A percentile compares a stretch with the other conserved stretches of the same genome.
Conservation (phyloP, 306 rosid species). For the Cyclanthera cordifolia region DNA sequence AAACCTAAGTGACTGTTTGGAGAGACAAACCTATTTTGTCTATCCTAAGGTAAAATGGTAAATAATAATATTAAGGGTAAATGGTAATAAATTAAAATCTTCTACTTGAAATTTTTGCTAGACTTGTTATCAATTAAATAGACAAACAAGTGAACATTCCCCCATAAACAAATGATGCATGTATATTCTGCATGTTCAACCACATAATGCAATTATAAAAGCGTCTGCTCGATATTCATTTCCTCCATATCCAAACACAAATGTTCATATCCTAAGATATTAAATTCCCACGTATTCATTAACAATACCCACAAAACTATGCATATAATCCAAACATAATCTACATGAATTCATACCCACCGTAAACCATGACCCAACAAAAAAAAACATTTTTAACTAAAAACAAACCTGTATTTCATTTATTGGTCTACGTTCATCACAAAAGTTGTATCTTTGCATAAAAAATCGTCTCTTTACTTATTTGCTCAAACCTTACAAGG, state of each 20-base stretch:
- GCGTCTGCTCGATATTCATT: neutral
- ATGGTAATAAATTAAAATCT: neutral
- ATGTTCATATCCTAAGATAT: too few species aligned
- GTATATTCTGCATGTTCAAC: neutral
- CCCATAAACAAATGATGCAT: neutral
- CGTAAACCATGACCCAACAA: neutral
- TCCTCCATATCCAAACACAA: neutral
- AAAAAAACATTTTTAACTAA: neutral
- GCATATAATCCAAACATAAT: neutral
- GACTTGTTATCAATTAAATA: neutral
- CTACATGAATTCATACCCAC: neutral
- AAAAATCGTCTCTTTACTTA: too few species aligned
- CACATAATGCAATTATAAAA: neutral
- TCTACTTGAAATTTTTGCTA: neutral
- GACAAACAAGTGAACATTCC: neutral
- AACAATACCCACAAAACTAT: too few species aligned
- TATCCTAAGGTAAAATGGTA: neutral
- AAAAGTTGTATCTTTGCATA: too few species aligned
- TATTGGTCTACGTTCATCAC: too few species aligned
- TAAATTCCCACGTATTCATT: too few species aligned
- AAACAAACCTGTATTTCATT: too few species aligned
- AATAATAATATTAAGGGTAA: neutral
- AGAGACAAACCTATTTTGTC: neutral
- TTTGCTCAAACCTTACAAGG: too few species aligned
- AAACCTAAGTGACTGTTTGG: neutral